phyloP scores from a whole-genome alignment of 352 stramenopile genomes.

The Globisporangium ultimum region DNA sequence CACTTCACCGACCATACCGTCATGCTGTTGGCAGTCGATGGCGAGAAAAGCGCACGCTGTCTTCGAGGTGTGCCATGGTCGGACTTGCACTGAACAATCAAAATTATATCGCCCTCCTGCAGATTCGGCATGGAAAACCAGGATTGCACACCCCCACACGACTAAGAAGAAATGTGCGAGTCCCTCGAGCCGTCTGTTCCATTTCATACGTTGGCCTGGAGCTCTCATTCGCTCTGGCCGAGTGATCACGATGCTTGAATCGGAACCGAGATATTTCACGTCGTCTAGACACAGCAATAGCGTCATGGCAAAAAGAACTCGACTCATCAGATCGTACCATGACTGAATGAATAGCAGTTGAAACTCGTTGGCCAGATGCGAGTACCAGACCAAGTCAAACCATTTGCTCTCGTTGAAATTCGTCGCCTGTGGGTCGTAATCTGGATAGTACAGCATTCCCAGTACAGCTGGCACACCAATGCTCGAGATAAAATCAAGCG shows the following conservation, averaged over 20 bases:
- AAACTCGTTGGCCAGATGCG: slow-evolving; percentile 43
- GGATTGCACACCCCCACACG: slow-evolving; percentile 23
- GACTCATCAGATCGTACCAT: slow-evolving; percentile 18
- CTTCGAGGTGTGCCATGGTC: slow-evolving; percentile 28
- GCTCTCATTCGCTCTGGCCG: background rate
- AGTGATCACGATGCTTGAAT: slow-evolving; percentile 3
- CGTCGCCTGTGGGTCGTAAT: slow-evolving; percentile 14
- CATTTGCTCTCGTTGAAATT: slow-evolving; percentile 21
- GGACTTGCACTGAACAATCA: slow-evolving; percentile 31
- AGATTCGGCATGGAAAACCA: slow-evolving; percentile 25
- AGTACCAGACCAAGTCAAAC: slow-evolving; percentile 39
- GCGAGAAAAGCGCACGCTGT: slow-evolving; percentile 38
- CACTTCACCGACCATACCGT: slow-evolving; percentile 2
- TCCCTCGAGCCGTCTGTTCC: slow-evolving; percentile 3
- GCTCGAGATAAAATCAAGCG: slow-evolving; percentile 37
- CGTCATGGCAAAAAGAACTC: slow-evolving; percentile 16
- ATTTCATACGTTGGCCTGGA: background rate
- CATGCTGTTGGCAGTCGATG: slow-evolving; percentile 20
- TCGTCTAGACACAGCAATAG: slow-evolving; percentile 14
- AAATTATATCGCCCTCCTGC: slow-evolving; percentile 3
- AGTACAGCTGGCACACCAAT: slow-evolving; percentile 28
- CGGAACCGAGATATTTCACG: slow-evolving; percentile 20
- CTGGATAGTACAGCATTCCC: slow-evolving; percentile 13
- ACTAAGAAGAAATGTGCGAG: slow-evolving; percentile 20
- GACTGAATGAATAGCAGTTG: slow-evolving; percentile 26